phyloP scores from a whole-genome alignment of 495 filamentous ascomycete species.

The Hypoxylon rickii region DNA sequence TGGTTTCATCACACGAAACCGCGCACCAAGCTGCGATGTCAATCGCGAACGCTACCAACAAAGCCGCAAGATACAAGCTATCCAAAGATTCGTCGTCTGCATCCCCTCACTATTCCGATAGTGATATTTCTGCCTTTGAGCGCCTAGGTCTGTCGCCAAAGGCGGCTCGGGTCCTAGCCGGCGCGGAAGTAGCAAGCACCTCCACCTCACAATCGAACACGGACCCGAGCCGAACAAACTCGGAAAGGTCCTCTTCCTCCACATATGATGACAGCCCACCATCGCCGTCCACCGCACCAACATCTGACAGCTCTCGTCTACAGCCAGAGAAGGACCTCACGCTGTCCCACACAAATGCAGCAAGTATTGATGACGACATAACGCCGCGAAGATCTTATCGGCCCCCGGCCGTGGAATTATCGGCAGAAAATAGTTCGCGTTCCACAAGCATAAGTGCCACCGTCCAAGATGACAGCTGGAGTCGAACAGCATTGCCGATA shows the following conservation, averaged over 20 bases:
- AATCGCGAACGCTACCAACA: slow-evolving; percentile 4
- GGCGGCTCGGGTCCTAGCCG: slow-evolving; percentile 27
- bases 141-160: slow-evolving; percentile 38
- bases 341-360: slow-evolving; percentile 1
- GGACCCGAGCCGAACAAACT: slow-evolving; percentile 37
- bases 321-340: slow-evolving; percentile 47
- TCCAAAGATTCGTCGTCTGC: slow-evolving; percentile 35
- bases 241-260: slow-evolving; percentile 54
- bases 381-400: slow-evolving; percentile 6
- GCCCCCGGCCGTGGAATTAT: slow-evolving; percentile 8
- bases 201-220: slow-evolving; percentile 35
- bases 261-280: slow-evolving; percentile 49
- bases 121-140: slow-evolving; percentile 37
- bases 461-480: slow-evolving; percentile 43
- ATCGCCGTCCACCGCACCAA: slow-evolving; percentile 45
- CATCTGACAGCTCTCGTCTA: slow-evolving; percentile 52
- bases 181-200: slow-evolving; percentile 24
- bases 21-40: not conserved
- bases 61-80: slow-evolving; percentile 10
- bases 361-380: slow-evolving; percentile 4
- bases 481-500: slow-evolving; percentile 39
- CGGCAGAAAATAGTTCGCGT: slow-evolving; percentile 11
- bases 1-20: slow-evolving; percentile 1
- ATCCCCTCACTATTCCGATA: slow-evolving; percentile 36
- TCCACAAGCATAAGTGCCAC: slow-evolving; percentile 7